A percentile compares a stretch with the other conserved stretches of the same genome.
phyloP scores from a whole-genome alignment of 495 filamentous ascomycete genomes.

The Talaromyces liani region DNA sequence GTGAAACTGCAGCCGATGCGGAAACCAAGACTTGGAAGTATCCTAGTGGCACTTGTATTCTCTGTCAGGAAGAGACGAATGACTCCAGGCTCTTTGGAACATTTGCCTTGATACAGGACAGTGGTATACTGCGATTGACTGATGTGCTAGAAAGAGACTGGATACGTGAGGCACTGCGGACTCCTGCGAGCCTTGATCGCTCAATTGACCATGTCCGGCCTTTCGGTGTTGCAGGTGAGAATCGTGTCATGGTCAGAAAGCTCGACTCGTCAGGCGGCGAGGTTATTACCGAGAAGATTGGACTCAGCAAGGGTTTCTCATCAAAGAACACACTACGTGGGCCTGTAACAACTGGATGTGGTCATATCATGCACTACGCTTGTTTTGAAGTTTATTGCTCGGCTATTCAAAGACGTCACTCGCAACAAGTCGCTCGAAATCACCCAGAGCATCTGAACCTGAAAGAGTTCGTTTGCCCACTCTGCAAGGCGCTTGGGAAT shows the following conservation, averaged over 20 bases:
- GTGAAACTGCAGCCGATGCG: conserved; percentile 41
- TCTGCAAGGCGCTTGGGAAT: conserved; percentile 96
- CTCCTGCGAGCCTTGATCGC: conserved; percentile 72
- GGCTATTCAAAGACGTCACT: conserved; percentile 74
- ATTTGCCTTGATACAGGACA: conserved; percentile 82
- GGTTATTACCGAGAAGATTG: conserved; percentile 67
- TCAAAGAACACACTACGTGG: conserved; percentile 57
- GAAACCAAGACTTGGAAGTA: conserved; percentile 83
- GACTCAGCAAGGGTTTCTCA: conserved; percentile 83
- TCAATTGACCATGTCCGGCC: conserved; percentile 76
- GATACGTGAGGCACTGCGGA: conserved; percentile 71
- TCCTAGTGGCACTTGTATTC: conserved; percentile 87
- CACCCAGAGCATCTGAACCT: conserved; percentile 71
- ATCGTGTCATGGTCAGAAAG: conserved; percentile 67
- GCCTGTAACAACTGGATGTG: conserved; percentile 84
- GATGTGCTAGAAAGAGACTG: conserved; percentile 73
- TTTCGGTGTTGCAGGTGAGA: conserved; percentile 84
- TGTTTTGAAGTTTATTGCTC: conserved; percentile 90
- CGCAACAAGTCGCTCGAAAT: conserved; percentile 83
- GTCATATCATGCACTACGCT: conserved; percentile 96
- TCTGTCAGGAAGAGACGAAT: conserved; percentile 93
- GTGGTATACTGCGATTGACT: conserved; percentile 79
- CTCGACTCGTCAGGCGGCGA: conserved; percentile 62
- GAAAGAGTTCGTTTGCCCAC: conserved; percentile 93
- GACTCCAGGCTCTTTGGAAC: conserved; percentile 86